Conservation (phyloP, 2,329 filamentous ascomycete species). For the Fusarium nanum region DNA sequence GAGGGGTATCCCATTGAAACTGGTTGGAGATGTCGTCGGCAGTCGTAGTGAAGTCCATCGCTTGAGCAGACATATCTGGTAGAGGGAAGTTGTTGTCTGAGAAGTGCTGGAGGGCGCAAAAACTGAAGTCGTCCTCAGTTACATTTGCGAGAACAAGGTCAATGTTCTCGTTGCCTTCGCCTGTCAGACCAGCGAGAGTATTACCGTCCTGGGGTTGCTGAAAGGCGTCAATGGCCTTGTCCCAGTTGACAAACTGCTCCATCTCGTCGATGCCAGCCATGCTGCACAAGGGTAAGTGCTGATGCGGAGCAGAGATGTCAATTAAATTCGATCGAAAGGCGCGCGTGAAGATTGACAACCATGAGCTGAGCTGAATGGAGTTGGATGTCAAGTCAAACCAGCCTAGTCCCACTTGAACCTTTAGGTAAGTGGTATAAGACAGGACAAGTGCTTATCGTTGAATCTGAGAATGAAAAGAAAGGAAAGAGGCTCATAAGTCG, state of each 20-base stretch:
- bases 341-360: constrained; percentile 33
- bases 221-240: constrained; percentile 58
- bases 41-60: constrained; percentile 45
- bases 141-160: constrained; percentile 67
- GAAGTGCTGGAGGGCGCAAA: constrained; percentile 69
- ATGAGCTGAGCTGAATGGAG: constrained; percentile 12
- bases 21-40: constrained; percentile 28
- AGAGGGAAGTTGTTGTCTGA: constrained; percentile 54
- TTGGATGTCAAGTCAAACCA: constrained; percentile 10
- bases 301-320: constrained; percentile 31
- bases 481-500: constrained; percentile 18
- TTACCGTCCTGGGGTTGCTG: constrained; percentile 49
- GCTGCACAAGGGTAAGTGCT: constrained; percentile 28
- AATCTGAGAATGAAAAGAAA: constrained; percentile 24
- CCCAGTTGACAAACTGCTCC: constrained; percentile 75
- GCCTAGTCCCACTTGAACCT: constrained; percentile 23
- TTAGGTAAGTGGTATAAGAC: constrained; percentile 19
- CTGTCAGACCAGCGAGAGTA: constrained; percentile 52
- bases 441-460: constrained; percentile 1
- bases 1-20: constrained; percentile 56
- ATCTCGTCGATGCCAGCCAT: constrained; percentile 62
- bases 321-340: constrained; percentile 41
- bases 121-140: constrained; percentile 69
- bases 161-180: constrained; percentile 55
- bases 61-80: constrained; percentile 48